phyloP scores from a whole-genome alignment of 805 yeast species.

The Sugiyamaella mastotermitis region DNA sequence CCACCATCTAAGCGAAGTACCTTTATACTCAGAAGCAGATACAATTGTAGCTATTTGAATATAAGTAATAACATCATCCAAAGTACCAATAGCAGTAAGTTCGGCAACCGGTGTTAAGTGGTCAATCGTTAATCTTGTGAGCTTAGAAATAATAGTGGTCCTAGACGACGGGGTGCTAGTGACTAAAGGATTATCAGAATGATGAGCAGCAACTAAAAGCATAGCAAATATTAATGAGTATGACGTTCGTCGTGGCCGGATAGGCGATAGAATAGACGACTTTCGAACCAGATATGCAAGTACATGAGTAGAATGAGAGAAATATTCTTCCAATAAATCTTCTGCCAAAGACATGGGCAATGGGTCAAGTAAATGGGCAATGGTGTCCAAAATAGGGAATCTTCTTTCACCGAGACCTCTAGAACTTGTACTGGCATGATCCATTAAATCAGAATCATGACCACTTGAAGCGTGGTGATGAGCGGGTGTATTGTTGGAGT shows the following conservation, averaged over 20 bases:
- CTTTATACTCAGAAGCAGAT: conserved; percentile 30
- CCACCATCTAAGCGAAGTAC: conserved; percentile 30
- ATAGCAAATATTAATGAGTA: conserved; percentile 24
- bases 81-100: conserved; percentile 20
- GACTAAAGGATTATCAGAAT: conserved; percentile 26
- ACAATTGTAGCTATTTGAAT: conserved; percentile 28
- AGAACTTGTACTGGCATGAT: conserved; percentile 2
- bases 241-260: conserved; percentile 19
- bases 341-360: conserved; percentile 23
- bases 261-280: conserved; percentile 21
- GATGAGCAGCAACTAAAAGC: conserved; percentile 28
- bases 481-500: too few relatives aligned
- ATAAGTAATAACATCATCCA: conserved; percentile 29
- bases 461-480: conserved; percentile 6
- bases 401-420: conserved; percentile 2
- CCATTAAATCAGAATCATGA: conserved; percentile 7
- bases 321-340: conserved; percentile 27
- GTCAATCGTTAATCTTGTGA: conserved; percentile 21
- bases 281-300: conserved; percentile 24
- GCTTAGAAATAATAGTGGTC: conserved; percentile 18
- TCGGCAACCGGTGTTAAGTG: conserved; percentile 23
- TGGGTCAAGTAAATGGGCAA: conserved; percentile 10
- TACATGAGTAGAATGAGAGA: conserved; percentile 26
- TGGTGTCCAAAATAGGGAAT: conserved; percentile 21
- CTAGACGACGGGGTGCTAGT: conserved; percentile 27